Conservation (phyloP, 495 filamentous ascomycete genomes). For the Aspergillus avenaceus region DNA sequence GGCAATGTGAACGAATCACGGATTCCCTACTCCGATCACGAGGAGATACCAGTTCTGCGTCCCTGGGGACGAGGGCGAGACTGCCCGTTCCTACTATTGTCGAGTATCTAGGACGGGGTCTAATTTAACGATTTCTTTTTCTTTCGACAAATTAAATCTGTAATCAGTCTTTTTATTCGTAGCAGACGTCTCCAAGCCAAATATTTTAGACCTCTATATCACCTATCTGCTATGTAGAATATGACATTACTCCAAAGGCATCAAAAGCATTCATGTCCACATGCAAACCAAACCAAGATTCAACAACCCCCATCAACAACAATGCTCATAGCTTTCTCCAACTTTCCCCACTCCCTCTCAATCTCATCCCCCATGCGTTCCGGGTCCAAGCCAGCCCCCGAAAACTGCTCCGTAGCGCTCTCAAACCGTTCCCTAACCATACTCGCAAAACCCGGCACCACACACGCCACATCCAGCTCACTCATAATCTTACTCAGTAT, state of each 20-base stretch:
- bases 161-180: too few species aligned
- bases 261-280: neutral
- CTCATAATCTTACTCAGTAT: conserved; percentile 38
- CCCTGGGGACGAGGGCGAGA: neutral
- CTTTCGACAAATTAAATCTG: neutral
- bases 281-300: too few species aligned
- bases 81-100: neutral
- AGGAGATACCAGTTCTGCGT: conserved; percentile 2
- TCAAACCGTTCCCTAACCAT: conserved; percentile 27
- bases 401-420: conserved; percentile 31
- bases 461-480: conserved; percentile 29
- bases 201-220: too few species aligned
- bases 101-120: conserved; percentile 3
- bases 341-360: conserved; percentile 31
- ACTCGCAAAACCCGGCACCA: conserved; percentile 32
- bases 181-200: too few species aligned
- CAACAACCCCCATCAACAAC: conserved; percentile 23
- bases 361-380: conserved; percentile 21
- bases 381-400: conserved; percentile 26
- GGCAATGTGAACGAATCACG: conserved; percentile 32
- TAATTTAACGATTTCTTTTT: conserved; percentile 20
- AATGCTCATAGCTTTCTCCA: conserved; percentile 25
- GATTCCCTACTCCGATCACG: conserved; percentile 14
- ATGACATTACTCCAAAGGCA: too few species aligned
- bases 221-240: too few species aligned